Conservation (phyloP, 176 grass and related monocot species). For the Oryza meyeriana region DNA sequence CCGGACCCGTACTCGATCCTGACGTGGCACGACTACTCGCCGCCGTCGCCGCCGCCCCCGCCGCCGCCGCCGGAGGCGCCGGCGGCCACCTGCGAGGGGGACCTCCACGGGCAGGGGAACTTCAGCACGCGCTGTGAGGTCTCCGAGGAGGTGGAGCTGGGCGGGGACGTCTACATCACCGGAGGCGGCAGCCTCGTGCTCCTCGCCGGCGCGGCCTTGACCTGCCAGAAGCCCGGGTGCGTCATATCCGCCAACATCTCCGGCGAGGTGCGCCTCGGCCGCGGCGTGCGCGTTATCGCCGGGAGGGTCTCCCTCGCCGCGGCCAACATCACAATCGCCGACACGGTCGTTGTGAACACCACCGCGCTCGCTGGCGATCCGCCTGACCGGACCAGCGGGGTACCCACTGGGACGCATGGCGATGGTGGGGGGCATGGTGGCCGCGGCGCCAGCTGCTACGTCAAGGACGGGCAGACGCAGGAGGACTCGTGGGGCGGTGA, state of each 20-base stretch:
- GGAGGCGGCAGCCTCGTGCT: slow-evolving; percentile 84
- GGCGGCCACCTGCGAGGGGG: slow-evolving; percentile 55
- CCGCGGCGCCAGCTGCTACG: slow-evolving; percentile 78
- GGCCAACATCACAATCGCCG: slow-evolving; percentile 65
- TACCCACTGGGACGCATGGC: slow-evolving; percentile 80
- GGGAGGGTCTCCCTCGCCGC: slow-evolving; percentile 61
- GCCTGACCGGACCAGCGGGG: slow-evolving; percentile 72
- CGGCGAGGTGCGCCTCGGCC: slow-evolving; percentile 56
- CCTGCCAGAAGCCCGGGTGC: slow-evolving; percentile 69
- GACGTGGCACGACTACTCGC: slow-evolving; percentile 98
- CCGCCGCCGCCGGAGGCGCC: slow-evolving; percentile 59
- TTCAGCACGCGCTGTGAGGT: slow-evolving; percentile 78
- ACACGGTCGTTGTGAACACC: slow-evolving; percentile 73
- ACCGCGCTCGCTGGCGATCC: slow-evolving; percentile 68
- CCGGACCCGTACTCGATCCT: slow-evolving; percentile 73
- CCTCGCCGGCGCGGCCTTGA: slow-evolving; percentile 54
- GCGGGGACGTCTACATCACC: slow-evolving; percentile 56
- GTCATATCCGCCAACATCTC: slow-evolving; percentile 62
- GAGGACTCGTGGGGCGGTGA: slow-evolving; percentile 99
- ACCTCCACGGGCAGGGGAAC: slow-evolving; percentile 78
- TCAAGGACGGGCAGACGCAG: slow-evolving; percentile 86
- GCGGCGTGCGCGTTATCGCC: slow-evolving; percentile 57
- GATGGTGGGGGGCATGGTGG: slow-evolving; percentile 92
- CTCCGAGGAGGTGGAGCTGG: slow-evolving; percentile 55
- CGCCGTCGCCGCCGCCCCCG: slow-evolving; percentile 78